Evolutionary conservation across 2,329 filamentous ascomycete species (phyloP).

Genomic region (Xylariaceae sp.): DNA sequence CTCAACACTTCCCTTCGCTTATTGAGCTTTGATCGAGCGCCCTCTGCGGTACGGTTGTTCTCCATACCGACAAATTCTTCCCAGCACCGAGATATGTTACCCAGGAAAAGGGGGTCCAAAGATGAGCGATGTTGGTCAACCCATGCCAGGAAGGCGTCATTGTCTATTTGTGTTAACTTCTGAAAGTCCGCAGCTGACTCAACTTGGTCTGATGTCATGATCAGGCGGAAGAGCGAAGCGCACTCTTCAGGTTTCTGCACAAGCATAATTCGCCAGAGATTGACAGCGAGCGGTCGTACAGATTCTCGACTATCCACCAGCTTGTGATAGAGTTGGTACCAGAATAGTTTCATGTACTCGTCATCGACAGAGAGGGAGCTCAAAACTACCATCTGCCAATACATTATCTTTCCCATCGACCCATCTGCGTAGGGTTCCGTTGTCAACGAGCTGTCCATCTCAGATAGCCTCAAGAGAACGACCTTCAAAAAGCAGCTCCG

Average conservation of each 20-base stretch:
- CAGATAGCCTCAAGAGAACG: slow-evolving; percentile 75
- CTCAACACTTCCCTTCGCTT: slow-evolving; percentile 80
- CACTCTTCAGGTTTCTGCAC: slow-evolving; percentile 90
- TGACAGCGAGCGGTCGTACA: slow-evolving; percentile 72
- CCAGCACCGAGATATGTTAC: slow-evolving; percentile 77
- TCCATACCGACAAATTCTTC: slow-evolving; percentile 81
- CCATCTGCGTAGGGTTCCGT: slow-evolving; percentile 59
- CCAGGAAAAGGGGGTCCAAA: slow-evolving; percentile 78
- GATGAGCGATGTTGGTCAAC: slow-evolving; percentile 76
- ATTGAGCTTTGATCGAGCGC: slow-evolving; percentile 62
- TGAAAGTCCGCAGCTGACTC: slow-evolving; percentile 73
- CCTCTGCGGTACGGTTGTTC: slow-evolving; percentile 75
- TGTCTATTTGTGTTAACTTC: slow-evolving; percentile 81
- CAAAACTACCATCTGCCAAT: slow-evolving; percentile 92
- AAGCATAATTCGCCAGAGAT: slow-evolving; percentile 85
- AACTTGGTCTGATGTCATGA: slow-evolving; percentile 65
- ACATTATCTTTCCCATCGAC: slow-evolving; percentile 81
- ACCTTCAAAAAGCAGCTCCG: slow-evolving; percentile 74
- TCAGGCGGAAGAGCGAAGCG: slow-evolving; percentile 66
- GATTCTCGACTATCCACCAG: slow-evolving; percentile 65
- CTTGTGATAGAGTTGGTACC: slow-evolving; percentile 89
- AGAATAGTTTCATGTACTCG: slow-evolving; percentile 80
- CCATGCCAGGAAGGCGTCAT: slow-evolving; percentile 83
- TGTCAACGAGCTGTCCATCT: slow-evolving; percentile 65
- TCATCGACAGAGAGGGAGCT: slow-evolving; percentile 72